Conservation (phyloP, 2,329 filamentous ascomycete species). For the Ophiosphaerella korrae region DNA sequence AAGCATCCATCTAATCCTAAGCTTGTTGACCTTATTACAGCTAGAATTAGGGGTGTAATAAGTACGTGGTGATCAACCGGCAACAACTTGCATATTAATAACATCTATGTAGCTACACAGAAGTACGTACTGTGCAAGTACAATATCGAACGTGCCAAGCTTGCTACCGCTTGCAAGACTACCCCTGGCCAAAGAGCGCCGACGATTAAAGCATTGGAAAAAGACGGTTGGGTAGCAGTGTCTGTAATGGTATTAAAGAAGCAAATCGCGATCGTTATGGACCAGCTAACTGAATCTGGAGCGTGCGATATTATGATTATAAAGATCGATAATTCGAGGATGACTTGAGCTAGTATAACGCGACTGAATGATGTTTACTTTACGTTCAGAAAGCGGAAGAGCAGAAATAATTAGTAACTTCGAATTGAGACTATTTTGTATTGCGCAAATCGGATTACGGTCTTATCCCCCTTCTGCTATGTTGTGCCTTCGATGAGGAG, state of each 20-base stretch:
- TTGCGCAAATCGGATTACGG: no score
- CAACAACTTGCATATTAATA: conserved; percentile 1
- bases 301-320: conserved; percentile 85
- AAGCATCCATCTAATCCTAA: conserved; percentile 78
- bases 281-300: conserved; percentile 74
- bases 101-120: conserved; percentile 68
- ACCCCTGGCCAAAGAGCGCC: conserved; percentile 94
- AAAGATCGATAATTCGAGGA: conserved; percentile 77
- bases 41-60: conserved; percentile 90
- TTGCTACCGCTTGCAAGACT: conserved; percentile 72
- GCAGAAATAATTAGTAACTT: no score
- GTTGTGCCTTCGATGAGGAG: no score
- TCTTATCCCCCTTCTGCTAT: no score
- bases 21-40: conserved; percentile 81
- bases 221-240: conserved; percentile 92
- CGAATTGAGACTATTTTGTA: no score
- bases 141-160: conserved; percentile 77
- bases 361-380: conserved; percentile 15
- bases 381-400: no score
- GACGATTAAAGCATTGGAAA: conserved; percentile 87
- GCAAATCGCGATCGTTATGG: conserved; percentile 84
- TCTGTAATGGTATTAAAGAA: conserved; percentile 92
- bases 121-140: conserved; percentile 95
- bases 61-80: conserved; percentile 56
- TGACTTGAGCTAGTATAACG: no score